Percentiles rank a stretch among this genome's conserved stretches.
Evolutionary conservation across 1,284 basidiomycete species (phyloP).

Genomic region (Dichomitus squalens): DNA sequence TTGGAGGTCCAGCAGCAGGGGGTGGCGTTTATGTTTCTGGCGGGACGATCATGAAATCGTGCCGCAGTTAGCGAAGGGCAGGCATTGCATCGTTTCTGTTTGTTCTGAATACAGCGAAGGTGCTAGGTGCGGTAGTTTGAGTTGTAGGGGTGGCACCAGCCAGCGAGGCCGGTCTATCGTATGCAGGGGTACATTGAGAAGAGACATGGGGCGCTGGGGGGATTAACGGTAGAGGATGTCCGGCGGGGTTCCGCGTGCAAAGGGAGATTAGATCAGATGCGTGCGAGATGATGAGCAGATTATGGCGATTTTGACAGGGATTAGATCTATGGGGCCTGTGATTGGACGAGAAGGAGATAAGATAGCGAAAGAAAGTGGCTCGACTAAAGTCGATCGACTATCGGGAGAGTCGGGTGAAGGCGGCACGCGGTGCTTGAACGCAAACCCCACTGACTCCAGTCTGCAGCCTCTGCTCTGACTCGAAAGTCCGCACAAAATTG

Average conservation of each 20-base stretch:
- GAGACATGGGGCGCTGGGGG: not conserved
- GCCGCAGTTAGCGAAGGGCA: not conserved
- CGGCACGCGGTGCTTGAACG: conserved; percentile 14
- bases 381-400: not conserved
- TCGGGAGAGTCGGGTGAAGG: conserved; percentile 13
- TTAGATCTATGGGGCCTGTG: conserved; percentile 18
- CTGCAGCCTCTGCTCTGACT: conserved; percentile 18
- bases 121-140: not conserved
- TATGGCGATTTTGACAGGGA: conserved; percentile 1
- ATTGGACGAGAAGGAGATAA: conserved; percentile 22
- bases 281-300: conserved; percentile 6
- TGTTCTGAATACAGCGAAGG: conserved; percentile 16
- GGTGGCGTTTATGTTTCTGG: conserved; percentile 4
- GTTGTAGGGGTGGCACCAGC: conserved; percentile 9
- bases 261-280: conserved; percentile 14
- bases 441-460: conserved; percentile 11
- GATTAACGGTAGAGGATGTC: conserved; percentile 1
- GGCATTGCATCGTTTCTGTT: conserved; percentile 4
- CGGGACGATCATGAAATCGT: conserved; percentile 18
- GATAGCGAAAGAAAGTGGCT: conserved; percentile 3
- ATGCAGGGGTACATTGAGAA: too few species aligned
- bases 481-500: conserved; percentile 16
- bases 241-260: conserved; percentile 24
- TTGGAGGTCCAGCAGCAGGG: conserved; percentile 4
- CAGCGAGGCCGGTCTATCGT: not conserved